Evolutionary conservation across 2,329 filamentous ascomycete genomes (phyloP).

Genomic region (Trichoderma arundinaceum): DNA sequence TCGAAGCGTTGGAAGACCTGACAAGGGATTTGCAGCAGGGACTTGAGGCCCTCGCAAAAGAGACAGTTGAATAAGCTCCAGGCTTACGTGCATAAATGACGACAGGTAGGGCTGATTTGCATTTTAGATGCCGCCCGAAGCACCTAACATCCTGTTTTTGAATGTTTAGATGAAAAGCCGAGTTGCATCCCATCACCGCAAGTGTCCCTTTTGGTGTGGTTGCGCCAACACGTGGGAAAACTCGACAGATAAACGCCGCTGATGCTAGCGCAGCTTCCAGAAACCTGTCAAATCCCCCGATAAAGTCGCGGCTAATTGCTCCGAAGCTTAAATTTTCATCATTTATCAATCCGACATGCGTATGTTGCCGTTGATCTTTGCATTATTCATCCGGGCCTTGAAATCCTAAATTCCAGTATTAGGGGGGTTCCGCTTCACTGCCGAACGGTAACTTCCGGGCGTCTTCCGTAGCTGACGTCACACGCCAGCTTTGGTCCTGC

Average conservation of each 20-base stretch:
- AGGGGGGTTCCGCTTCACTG: neutral
- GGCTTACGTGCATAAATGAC: too few relatives aligned
- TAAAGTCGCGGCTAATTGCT: neutral
- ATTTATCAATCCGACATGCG: neutral
- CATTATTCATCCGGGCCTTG: neutral
- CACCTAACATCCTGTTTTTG: neutral
- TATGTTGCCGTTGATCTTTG: neutral
- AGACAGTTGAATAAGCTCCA: too few relatives aligned
- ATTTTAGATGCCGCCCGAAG: conserved; percentile 34
- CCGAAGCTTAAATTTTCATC: neutral
- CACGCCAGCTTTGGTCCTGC: neutral
- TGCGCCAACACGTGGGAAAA: neutral
- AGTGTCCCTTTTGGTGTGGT: neutral
- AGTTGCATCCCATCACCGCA: neutral
- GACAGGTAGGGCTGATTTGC: too few relatives aligned
- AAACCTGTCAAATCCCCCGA: neutral
- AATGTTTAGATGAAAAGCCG: neutral
- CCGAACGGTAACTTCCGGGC: conserved; percentile 3
- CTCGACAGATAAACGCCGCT: neutral
- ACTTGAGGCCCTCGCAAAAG: too few relatives aligned
- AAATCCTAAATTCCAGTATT: too few relatives aligned
- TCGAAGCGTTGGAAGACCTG: conserved; percentile 85
- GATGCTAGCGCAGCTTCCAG: conserved; percentile 3
- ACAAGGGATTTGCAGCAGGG: conserved; percentile 71
- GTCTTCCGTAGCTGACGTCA: neutral